Base-by-base conservation (phyloP, 768 basidiomycete genomes). In the Kwoniella dendrophila region DNA sequence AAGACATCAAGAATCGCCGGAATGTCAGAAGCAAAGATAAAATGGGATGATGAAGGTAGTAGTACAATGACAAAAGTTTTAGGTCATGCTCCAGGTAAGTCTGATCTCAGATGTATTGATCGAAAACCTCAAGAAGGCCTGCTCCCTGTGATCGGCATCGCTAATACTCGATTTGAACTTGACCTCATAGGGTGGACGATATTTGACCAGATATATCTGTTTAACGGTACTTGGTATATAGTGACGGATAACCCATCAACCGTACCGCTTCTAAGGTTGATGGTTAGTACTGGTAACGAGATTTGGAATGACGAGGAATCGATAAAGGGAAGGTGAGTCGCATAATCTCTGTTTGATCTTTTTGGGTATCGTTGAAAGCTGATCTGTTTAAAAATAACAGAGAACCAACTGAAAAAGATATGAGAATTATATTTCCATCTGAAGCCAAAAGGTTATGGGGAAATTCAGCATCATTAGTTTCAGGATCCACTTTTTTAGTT, bases 161-260 rank as follows among this genome's bases (percentile, higher is more conserved):
- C 18, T n/a, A n/a, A n/a, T n/a, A n/a, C 45, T 10, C 11, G n/a
- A 12, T 20, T 20, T 44, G 2, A 10, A 2, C n/a, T 1, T 44
- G 4, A 32, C 5, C 14, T 4, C 33, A 27, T 72, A 92, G 92
- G 92, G 32, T 96, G 91, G 92, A 90, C 92, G 1, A 86, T 93
- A 53, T 87, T 92, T 63, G 90, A 93, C 80, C 85, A 84, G 58
- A 82, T 95, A 10, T 95, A 90, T 74, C 79, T 92, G 58, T 81
- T 86, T 69, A 90, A 92, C 67, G 90, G 90, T 45, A 87, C 89
- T 6, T 84, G 89, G 36, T 92, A 87, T 74, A 82, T 95, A 67
- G 90, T 97, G 41, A 85, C 88, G 2, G 86, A 92, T 76, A 80
- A 86, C 20, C 89, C 88, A 6, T 81, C 83, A 8, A 80, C 77